Evolutionary conservation across 2,329 filamentous ascomycete species (phyloP), one percentile per base, ranked within the genome.

Genomic region (Epichloe uncinata): DNA sequence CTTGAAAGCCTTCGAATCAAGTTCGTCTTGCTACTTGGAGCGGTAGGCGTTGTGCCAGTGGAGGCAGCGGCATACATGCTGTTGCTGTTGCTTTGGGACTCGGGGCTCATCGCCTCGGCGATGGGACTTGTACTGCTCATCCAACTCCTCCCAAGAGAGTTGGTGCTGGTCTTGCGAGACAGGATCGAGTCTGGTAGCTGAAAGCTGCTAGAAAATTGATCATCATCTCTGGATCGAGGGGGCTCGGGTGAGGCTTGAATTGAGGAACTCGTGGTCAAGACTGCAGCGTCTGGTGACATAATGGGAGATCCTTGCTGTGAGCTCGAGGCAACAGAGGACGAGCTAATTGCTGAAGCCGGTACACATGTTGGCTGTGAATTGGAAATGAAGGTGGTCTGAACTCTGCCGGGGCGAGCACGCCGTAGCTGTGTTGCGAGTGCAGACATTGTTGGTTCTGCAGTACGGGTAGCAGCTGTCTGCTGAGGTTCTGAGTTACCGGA

Each of bases 1-100:
- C 85, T 87, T 34, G 93, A 97, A 20, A 96, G 72, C 54, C 90
- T 80, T 54, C 93, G 82, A 57, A 97, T 94, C 50, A 97, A 68
- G 47, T 63, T 66, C 37, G 66, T 69, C 59, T 72, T 74, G 51
- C 45, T 46, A 37, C 22, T 44, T 6, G 43, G 18, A 15, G 49
- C 37, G 15, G 51, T 53, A 49, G 49, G 46, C 45, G 51, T 30
- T 44, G 50, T 30, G 16, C 42, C 20, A 20, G 43, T 37, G 37
- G 47, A 33, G 4, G 44, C 18, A 7, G 45, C 9, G 45, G 51
- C 37, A 43, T 46, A 44, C 40, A 55, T 37, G 50, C 47, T 52
- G 47, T 48, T 38, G 50, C 47, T 52, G 47, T 48, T 44, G 55
- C 54, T 57, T 49, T 53, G 56, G 50, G 46, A 54, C 47, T 52